Conservation (phyloP, 495 filamentous ascomycete species). For the Zalerion maritima region DNA sequence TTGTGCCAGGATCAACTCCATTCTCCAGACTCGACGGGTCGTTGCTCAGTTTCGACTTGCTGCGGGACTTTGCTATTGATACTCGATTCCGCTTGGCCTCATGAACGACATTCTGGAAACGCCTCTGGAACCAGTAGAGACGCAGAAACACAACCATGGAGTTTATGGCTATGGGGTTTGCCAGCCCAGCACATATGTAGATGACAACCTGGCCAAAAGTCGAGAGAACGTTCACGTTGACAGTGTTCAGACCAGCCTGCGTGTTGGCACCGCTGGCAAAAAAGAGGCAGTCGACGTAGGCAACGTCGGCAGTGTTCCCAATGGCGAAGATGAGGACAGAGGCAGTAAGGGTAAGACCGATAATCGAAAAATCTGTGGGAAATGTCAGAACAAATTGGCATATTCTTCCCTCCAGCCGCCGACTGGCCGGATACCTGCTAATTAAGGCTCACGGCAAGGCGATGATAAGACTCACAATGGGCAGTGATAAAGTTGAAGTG, state of each 20-base stretch:
- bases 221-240: conserved; percentile 59
- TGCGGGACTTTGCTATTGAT: conserved; percentile 35
- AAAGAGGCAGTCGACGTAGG: conserved; percentile 84
- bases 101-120: conserved; percentile 64
- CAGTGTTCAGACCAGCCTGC: conserved; percentile 82
- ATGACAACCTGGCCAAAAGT: conserved; percentile 66
- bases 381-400: not conserved
- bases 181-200: conserved; percentile 55
- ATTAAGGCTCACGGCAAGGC: not conserved
- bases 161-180: conserved; percentile 86
- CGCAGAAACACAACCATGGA: conserved; percentile 77
- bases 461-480: conserved; percentile 48
- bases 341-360: conserved; percentile 48
- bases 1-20: conserved; percentile 57
- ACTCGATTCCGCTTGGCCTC: conserved; percentile 27
- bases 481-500: conserved; percentile 74
- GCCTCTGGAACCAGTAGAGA: conserved; percentile 94
- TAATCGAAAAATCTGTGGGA: conserved; percentile 58
- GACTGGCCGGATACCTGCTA: not conserved
- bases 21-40: conserved; percentile 41
- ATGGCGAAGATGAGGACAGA: conserved; percentile 62
- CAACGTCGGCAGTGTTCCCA: conserved; percentile 32
- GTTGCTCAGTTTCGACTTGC: conserved; percentile 42
- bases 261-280: conserved; percentile 67
- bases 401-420: not conserved